phyloP scores from a whole-genome alignment of 148 eudicot genomes.

The Diospyros lotus region DNA sequence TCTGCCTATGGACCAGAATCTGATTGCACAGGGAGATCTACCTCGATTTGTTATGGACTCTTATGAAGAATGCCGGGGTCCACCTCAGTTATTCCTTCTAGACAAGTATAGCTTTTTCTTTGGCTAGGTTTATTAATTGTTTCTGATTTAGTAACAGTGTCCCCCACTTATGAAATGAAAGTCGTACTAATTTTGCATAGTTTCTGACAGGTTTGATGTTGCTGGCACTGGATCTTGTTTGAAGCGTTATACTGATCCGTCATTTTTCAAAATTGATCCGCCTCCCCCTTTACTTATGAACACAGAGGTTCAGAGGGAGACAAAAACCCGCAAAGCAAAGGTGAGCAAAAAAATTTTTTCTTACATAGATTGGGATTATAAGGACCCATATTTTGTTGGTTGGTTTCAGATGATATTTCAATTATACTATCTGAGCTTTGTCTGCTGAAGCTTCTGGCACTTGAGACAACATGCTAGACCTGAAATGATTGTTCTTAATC shows the following conservation, averaged over 20 bases:
- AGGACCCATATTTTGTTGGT: no score
- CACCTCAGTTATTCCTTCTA: constrained; percentile 89
- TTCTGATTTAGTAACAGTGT: not conserved
- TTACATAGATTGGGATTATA: no score
- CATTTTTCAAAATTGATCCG: constrained; percentile 68
- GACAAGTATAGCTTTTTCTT: constrained; percentile 63
- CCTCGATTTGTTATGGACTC: constrained; percentile 98
- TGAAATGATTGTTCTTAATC: not conserved
- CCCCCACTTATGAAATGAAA: not conserved
- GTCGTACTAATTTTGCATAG: constrained; percentile 10
- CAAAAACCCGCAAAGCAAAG: constrained; percentile 76
- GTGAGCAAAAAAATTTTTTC: constrained; percentile 23
- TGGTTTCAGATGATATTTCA: not conserved
- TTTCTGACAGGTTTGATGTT: constrained; percentile 75
- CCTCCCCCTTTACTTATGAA: constrained; percentile 38
- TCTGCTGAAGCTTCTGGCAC: not conserved
- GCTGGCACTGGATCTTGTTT: constrained; percentile 98
- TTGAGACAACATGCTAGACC: not conserved
- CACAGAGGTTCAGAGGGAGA: constrained; percentile 69
- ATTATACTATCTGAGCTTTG: not conserved
- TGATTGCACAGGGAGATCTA: constrained; percentile 64
- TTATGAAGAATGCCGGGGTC: constrained; percentile 94
- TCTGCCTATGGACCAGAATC: constrained; percentile 58
- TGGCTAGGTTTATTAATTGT: not conserved
- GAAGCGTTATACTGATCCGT: constrained; percentile 95